phyloP scores from a whole-genome alignment of 768 basidiomycete genomes.

The Lanmaoa rubissima region DNA sequence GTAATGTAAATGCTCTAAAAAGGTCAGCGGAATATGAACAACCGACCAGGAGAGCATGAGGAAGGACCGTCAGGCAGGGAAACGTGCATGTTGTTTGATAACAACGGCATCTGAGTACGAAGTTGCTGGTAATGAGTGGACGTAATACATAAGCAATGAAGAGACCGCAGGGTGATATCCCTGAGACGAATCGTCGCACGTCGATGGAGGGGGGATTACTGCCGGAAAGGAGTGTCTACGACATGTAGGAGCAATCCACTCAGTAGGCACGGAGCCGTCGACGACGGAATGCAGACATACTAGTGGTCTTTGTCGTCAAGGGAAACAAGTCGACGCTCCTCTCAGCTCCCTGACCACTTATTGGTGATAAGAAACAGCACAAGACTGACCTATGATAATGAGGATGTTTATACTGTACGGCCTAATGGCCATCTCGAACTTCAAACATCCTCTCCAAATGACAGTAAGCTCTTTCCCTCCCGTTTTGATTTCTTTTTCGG shows the following conservation, averaged over 20 bases:
- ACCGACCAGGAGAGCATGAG: conserved; percentile 5
- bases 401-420: neutral
- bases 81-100: conserved; percentile 8
- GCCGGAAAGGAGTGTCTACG: neutral
- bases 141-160: conserved; percentile 10
- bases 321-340: neutral
- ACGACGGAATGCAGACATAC: neutral
- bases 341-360: neutral
- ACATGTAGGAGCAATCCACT: neutral
- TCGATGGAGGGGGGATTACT: neutral
- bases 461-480: conserved; percentile 38
- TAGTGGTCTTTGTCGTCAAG: neutral
- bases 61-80: neutral
- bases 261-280: neutral
- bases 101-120: conserved; percentile 1
- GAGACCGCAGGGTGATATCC: neutral
- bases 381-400: conserved; percentile 4
- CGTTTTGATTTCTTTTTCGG: conserved; percentile 59
- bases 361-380: neutral
- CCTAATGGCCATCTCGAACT: neutral
- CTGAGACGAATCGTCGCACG: conserved; percentile 3
- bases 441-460: conserved; percentile 36
- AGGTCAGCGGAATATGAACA: conserved; percentile 8
- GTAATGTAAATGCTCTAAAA: conserved; percentile 2
- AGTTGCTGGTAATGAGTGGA: conserved; percentile 5